Evolutionary conservation across 2,329 filamentous ascomycete species (phyloP).

Genomic region (Plectosphaerella sp.): DNA sequence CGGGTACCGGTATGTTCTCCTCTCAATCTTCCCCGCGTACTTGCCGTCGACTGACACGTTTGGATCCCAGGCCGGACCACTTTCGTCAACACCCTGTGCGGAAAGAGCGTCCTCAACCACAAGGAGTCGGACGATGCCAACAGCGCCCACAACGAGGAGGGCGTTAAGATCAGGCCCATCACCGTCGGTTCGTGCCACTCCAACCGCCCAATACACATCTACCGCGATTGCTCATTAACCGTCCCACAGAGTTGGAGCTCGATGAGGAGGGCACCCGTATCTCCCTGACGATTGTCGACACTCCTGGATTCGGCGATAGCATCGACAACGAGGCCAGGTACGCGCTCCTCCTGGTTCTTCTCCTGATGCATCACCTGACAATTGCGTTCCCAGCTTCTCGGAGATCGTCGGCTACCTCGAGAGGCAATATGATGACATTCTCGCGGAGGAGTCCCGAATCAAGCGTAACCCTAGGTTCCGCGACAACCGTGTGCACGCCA

Average conservation of each 20-base stretch:
- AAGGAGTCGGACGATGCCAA: conserved; percentile 91
- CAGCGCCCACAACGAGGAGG: conserved; percentile 89
- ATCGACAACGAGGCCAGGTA: conserved; percentile 99
- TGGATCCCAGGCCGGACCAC: conserved; percentile 75
- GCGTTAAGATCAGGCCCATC: conserved; percentile 97
- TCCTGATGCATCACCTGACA: conserved; percentile 12
- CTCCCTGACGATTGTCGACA: conserved; percentile 97
- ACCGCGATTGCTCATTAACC: not conserved
- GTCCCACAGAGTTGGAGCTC: conserved; percentile 74
- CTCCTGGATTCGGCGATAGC: conserved; percentile 95
- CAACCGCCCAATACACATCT: not conserved
- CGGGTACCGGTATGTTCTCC: conserved; percentile 77
- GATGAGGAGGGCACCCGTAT: conserved; percentile 98
- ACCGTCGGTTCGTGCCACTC: conserved; percentile 69
- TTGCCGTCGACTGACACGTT: conserved; percentile 4
- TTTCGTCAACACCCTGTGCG: conserved; percentile 98
- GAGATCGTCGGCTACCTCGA: conserved; percentile 98
- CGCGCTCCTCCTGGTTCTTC: conserved; percentile 12
- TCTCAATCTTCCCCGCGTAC: conserved; percentile 4
- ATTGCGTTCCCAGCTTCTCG: conserved; percentile 62
- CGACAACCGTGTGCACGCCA: conserved; percentile 96
- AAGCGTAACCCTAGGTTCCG: conserved; percentile 99
- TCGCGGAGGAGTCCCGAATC: conserved; percentile 98
- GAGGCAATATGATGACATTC: conserved; percentile 98
- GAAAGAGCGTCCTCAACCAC: conserved; percentile 83